Evolutionary conservation across 2,329 filamentous ascomycete genomes (phyloP), one percentile per base, ranked within the genome.

Genomic region (Lasiodiplodia hormozganensis): DNA sequence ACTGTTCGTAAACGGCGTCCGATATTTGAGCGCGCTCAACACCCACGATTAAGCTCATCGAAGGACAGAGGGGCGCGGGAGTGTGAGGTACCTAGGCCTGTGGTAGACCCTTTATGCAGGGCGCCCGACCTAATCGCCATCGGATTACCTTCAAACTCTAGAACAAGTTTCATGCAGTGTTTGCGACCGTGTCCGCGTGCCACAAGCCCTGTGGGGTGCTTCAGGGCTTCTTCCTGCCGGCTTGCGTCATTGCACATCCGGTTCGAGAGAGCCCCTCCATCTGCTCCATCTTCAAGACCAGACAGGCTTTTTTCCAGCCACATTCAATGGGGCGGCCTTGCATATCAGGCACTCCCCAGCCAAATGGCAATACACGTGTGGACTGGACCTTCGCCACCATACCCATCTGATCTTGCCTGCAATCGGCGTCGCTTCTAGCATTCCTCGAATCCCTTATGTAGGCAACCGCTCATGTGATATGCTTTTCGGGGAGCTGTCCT

Each of bases 81-180:
- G 40, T 21, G 31, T 31, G 58, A 40, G 58, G 58, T 36, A 47
- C 18, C 43, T n/a, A 62, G 34, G 40, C 58, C 58, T 62, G 58
- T 28, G 43, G n/a, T 47, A 47, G n/a, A 62, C 43, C 16, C n/a
- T 21, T 62, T 28, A 49, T 47, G 58, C 58, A 62, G 40, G 58
- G 58, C 31, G 58, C 58, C 38, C 49, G 12, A 62, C 8, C 36
- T 58, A 58, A 58, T 58, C 43, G 56, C 56, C 56, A 58, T 36
- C n/a, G 36, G 3, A 36, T 34, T 23, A 16, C 36, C 21, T 25
- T 36, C 31, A 28, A 28, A 36, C 56, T 58, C 56, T 58, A 43
- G 56, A 58, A 34, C 58, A 51, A 62, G 58, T 62, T 62, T 51
- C 58, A 62, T 49, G 58, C 40, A 51, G 21, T 23, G 31, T 21